Base-by-base conservation (phyloP, 2,329 filamentous ascomycete genomes). In the Berkeleyomyces rouxiae region DNA sequence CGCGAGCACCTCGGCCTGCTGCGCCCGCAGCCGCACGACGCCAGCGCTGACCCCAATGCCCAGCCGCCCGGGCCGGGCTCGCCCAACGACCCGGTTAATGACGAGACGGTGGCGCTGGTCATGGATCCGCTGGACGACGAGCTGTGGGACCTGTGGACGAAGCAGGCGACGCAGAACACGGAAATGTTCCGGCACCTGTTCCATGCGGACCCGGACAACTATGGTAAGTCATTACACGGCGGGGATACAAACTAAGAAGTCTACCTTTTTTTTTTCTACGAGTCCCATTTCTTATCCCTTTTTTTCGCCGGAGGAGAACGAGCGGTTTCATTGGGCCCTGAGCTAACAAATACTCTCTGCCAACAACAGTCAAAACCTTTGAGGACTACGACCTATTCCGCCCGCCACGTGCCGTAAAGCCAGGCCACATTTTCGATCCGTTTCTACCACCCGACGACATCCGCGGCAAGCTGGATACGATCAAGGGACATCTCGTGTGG, bases 401-500 rank as follows among this genome's bases (percentile, higher is more conserved):
- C 64, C 88, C 81, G 0, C 79, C 84, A 0, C 81, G 82, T 58
- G 82, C 85, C 3, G 80, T 87, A 66, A 93, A 89, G 72, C 76
- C 90, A 2, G 92, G 93, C 0, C 93, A 97, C 73, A 79, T 97
- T 64, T 95, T 88, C 69, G 90, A 95, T 71, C 82, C 82, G 64
- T 89, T 86, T 72, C 80, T 87, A 71, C 86, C 87, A 0, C 81
- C 84, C 0, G 78, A 84, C 33, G 85, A 95, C 62, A 83, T 93
- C 5, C 80, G 88, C 13, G 72, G 79, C 67, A 90, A 92, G 72
- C 76, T 97, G 59, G 84, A 90, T 68, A 79, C 86, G 70, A 83
- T 97, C 67, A 85, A 84, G 74, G 92, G 92, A 0, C 92, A 97
- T 75, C 73, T 97, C 47, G 92, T 97, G 5, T 95, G 89, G 88